Conservation (phyloP, 2,329 filamentous ascomycete genomes). For the Colletotrichum sojae region DNA sequence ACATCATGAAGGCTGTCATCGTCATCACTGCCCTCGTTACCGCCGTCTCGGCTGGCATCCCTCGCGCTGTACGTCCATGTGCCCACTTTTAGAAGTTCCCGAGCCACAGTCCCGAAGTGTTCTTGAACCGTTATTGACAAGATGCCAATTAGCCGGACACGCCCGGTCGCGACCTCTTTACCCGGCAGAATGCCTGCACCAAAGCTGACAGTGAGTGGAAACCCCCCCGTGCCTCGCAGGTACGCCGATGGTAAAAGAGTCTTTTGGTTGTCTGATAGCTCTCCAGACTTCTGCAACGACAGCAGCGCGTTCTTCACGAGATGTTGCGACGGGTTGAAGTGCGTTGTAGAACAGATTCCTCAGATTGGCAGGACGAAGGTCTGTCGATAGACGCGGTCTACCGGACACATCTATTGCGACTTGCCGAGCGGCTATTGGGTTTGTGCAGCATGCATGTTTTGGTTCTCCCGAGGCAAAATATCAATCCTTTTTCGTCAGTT, state of each 20-base stretch:
- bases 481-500: no score
- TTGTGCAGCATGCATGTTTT: no score
- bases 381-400: background rate
- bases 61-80: background rate
- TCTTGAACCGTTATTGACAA: background rate
- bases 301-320: background rate
- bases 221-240: no score
- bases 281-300: slow-evolving; percentile 12
- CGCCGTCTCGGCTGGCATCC: background rate
- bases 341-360: background rate
- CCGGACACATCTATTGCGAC: background rate
- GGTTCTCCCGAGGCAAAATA: no score
- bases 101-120: no score
- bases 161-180: background rate
- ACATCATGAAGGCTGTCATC: background rate
- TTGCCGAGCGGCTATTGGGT: no score
- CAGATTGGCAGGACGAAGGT: slow-evolving; percentile 3
- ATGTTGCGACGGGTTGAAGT: slow-evolving; percentile 15
- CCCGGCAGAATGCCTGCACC: slow-evolving; percentile 2
- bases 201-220: background rate
- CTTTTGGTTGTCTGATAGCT: no score
- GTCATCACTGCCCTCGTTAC: background rate
- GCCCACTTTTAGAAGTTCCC: no score
- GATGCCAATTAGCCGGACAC: background rate
- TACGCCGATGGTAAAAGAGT: background rate